Evolutionary conservation across 495 filamentous ascomycete genomes (phyloP).

Genomic region (Trichoderma gamsii): DNA sequence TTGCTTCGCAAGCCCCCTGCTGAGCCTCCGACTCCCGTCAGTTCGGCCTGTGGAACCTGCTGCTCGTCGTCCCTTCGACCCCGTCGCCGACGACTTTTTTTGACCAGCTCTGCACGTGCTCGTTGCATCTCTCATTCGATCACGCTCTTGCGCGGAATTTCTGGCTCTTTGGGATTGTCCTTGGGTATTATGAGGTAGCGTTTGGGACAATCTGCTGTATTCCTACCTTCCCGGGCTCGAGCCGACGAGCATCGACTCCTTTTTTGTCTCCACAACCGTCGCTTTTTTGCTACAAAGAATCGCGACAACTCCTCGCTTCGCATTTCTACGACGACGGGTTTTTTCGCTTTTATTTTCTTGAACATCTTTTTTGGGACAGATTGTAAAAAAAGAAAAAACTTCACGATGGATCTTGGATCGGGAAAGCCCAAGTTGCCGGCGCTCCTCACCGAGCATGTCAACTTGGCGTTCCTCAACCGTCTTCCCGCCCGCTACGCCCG

Average conservation of each 20-base stretch:
- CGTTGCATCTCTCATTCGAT: neutral
- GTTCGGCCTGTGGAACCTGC: conserved; percentile 7
- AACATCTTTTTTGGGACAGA: conserved; percentile 1
- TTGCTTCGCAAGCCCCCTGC: neutral
- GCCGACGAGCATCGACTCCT: conserved; percentile 2
- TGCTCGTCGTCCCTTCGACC: conserved; percentile 4
- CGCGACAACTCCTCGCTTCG: conserved; percentile 1
- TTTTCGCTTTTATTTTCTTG: neutral
- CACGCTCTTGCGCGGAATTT: neutral
- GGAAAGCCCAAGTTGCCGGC: conserved; percentile 14
- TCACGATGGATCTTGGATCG: neutral
- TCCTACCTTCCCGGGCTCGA: neutral
- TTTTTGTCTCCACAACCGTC: neutral
- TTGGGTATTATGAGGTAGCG: conserved; percentile 14
- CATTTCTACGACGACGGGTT: neutral
- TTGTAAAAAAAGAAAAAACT: neutral
- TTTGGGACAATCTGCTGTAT: conserved; percentile 10
- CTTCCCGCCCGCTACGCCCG: conserved; percentile 11
- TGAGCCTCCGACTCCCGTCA: neutral
- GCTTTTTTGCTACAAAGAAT: conserved; percentile 6
- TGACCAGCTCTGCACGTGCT: conserved; percentile 2
- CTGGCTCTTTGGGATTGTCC: conserved; percentile 1
- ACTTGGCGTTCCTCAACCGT: conserved; percentile 14
- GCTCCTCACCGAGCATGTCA: conserved; percentile 9
- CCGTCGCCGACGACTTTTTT: neutral